A percentile compares a stretch with the other conserved stretches of the same genome.
phyloP scores from a whole-genome alignment of 495 filamentous ascomycete genomes.

The Lindgomyces ingoldianus region DNA sequence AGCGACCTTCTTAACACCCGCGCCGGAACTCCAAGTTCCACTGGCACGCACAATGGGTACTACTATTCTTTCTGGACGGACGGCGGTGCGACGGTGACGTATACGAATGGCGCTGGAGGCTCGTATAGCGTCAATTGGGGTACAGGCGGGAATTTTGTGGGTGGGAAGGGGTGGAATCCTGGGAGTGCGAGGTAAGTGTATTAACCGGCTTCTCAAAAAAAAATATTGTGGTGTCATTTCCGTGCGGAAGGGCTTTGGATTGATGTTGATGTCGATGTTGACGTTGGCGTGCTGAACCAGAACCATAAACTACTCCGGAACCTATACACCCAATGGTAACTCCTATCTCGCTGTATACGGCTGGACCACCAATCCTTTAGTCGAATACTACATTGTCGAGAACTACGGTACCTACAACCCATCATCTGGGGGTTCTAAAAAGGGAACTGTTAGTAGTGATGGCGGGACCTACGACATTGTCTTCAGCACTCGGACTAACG shows the following conservation, averaged over 20 bases:
- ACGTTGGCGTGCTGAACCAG: no score
- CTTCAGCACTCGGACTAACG: constrained; percentile 33
- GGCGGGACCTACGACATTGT: constrained; percentile 38
- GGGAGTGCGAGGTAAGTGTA: constrained; percentile 41
- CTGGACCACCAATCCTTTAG: constrained; percentile 62
- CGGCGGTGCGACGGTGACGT: constrained; percentile 53
- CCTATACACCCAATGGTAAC: constrained; percentile 59
- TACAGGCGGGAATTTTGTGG: constrained; percentile 60
- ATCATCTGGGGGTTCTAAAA: constrained; percentile 37
- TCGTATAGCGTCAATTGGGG: constrained; percentile 58
- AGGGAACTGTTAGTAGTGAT: constrained; percentile 31
- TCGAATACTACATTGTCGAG: constrained; percentile 69
- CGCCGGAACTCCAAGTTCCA: constrained; percentile 46
- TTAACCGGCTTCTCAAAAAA: no score
- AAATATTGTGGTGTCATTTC: no score
- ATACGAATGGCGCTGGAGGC: constrained; percentile 60
- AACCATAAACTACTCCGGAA: constrained; percentile 55
- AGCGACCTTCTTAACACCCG: constrained; percentile 15
- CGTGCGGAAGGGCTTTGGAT: no score
- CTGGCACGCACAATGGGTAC: constrained; percentile 59
- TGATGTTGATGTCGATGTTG: no score
- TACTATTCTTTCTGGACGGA: constrained; percentile 68
- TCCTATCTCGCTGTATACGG: constrained; percentile 64
- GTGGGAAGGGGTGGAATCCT: constrained; percentile 51
- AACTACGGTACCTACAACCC: constrained; percentile 60